Percentiles rank a stretch among this genome's conserved stretches.
These are phyloP conservation scores for Paramecium primaurelia DNA, from an alignment of 73 alveolate species.

Conservation along the genomic window DNA sequence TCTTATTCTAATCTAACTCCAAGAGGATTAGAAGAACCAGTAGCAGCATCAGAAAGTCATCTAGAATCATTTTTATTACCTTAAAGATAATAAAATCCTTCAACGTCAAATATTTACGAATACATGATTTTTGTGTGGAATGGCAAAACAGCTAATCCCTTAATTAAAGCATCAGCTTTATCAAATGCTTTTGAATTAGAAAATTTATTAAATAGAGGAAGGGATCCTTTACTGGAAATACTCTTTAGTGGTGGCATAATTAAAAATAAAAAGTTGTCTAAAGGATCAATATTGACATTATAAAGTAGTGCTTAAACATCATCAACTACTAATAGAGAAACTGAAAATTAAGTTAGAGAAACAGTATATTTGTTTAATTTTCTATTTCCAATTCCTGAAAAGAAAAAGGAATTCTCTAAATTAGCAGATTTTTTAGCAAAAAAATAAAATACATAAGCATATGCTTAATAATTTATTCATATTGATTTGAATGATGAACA, in stretches of 20 bases:
- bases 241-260: slow-evolving; percentile 91
- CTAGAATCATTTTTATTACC: slow-evolving; percentile 35
- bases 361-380: slow-evolving; percentile 89
- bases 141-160: slow-evolving; percentile 91
- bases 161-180: slow-evolving; percentile 87
- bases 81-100: slow-evolving; percentile 60
- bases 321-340: neutral
- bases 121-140: slow-evolving; percentile 97
- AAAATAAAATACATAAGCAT: neutral
- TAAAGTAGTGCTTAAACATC: slow-evolving; percentile 49
- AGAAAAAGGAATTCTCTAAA: slow-evolving; percentile 54
- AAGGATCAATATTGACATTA: slow-evolving; percentile 71
- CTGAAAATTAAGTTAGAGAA: slow-evolving; percentile 63
- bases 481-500: neutral
- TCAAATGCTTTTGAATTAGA: slow-evolving; percentile 94
- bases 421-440: slow-evolving; percentile 21
- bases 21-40: slow-evolving; percentile 88
- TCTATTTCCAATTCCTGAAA: slow-evolving; percentile 75
- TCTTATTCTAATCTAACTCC: slow-evolving; percentile 94
- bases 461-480: neutral
- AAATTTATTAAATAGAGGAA: slow-evolving; percentile 66
- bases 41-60: slow-evolving; percentile 72
- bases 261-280: slow-evolving; percentile 78
- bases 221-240: slow-evolving; percentile 69
- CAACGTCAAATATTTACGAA: slow-evolving; percentile 73